Conservation (phyloP, 176 grass and related monocot genomes). For the Tillandsia fasciculata region DNA sequence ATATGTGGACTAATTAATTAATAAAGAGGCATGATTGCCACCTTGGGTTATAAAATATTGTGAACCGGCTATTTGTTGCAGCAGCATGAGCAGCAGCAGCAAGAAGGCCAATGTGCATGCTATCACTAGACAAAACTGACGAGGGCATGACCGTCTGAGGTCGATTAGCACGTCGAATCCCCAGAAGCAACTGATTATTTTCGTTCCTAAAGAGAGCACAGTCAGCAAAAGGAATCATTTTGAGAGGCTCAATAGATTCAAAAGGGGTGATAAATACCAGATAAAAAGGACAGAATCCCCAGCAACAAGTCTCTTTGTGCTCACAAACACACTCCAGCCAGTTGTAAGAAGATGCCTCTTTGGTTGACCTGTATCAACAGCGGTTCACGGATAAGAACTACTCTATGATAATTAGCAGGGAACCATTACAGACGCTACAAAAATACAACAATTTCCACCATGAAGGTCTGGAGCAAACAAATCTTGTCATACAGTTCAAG, state of each 20-base stretch:
- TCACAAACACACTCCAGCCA: slow-evolving; percentile 77
- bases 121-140: slow-evolving; percentile 87
- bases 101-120: slow-evolving; percentile 92
- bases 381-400: neutral
- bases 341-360: slow-evolving; percentile 71
- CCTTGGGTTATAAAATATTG: slow-evolving; percentile 93
- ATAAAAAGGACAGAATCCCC: slow-evolving; percentile 76
- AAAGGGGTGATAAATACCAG: slow-evolving; percentile 17
- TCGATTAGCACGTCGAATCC: slow-evolving; percentile 65
- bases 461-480: too few relatives aligned
- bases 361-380: slow-evolving; percentile 40
- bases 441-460: neutral
- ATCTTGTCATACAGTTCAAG: neutral
- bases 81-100: slow-evolving; percentile 84
- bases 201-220: slow-evolving; percentile 41
- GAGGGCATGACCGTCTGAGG: slow-evolving; percentile 67
- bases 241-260: neutral
- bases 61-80: slow-evolving; percentile 71
- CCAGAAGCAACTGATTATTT: slow-evolving; percentile 66
- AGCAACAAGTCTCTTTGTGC: slow-evolving; percentile 55
- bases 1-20: neutral
- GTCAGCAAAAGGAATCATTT: slow-evolving; percentile 16
- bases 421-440: neutral
- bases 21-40: slow-evolving; percentile 4
- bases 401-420: neutral